These are phyloP conservation scores for Chaetomium tenue DNA, from an alignment of 495 filamentous ascomycete species.

Conservation along the genomic window DNA sequence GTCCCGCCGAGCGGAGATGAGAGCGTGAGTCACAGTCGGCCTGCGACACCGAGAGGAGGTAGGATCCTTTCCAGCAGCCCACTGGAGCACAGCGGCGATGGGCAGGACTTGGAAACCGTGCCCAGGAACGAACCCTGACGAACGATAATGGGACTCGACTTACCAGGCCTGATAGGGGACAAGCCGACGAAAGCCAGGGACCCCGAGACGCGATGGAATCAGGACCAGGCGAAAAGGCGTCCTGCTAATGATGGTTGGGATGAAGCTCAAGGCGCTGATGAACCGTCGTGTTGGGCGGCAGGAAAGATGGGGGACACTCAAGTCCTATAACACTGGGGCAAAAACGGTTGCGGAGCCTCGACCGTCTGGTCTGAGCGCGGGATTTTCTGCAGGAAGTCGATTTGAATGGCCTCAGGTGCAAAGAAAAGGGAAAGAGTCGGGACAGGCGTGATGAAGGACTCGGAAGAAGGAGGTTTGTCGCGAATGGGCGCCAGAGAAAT, in stretches of 20 bases:
- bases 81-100: neutral
- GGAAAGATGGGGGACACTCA: conserved; percentile 12
- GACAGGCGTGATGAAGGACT: conserved; percentile 22
- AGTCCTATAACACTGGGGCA: conserved; percentile 22
- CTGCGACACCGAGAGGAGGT: conserved; percentile 28
- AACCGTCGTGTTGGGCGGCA: neutral
- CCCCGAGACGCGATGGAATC: conserved; percentile 5
- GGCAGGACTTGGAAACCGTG: neutral
- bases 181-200: conserved; percentile 4
- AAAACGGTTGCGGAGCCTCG: conserved; percentile 3
- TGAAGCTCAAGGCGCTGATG: neutral
- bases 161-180: neutral
- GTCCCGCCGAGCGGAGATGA: conserved; percentile 25
- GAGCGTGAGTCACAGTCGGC: conserved; percentile 35
- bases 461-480: conserved; percentile 22
- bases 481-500: conserved; percentile 22
- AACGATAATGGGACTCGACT: neutral
- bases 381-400: neutral
- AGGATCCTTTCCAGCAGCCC: conserved; percentile 17
- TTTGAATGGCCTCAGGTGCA: conserved; percentile 28
- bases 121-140: neutral
- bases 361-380: conserved; percentile 12
- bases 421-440: conserved; percentile 13
- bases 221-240: conserved; percentile 19
- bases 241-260: neutral